These are phyloP conservation scores for Trapa bicornis DNA, from an alignment of 345 rosid species.

Conservation along the genomic window DNA sequence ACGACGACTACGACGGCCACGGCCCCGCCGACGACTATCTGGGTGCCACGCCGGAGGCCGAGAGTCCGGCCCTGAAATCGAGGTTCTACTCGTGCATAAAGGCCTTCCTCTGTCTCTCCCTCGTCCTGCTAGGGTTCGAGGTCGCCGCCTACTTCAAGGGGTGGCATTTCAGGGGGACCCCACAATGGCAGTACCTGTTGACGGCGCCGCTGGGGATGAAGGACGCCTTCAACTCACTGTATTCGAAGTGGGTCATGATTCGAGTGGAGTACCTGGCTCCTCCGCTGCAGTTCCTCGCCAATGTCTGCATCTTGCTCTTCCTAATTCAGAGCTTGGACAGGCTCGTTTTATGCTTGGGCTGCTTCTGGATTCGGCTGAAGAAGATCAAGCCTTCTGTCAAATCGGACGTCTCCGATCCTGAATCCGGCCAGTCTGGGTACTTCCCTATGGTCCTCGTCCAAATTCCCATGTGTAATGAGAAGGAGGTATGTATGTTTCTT, in stretches of 20 bases:
- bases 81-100: conserved; percentile 62
- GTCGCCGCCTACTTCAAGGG: conserved; percentile 66
- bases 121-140: conserved; percentile 56
- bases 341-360: conserved; percentile 72
- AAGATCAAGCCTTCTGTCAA: conserved; percentile 63
- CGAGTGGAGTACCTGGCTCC: conserved; percentile 89
- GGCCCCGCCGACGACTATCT: not conserved
- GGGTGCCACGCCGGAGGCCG: conserved; percentile 4
- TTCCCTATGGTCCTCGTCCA: conserved; percentile 94
- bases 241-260: conserved; percentile 66
- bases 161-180: conserved; percentile 60
- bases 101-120: conserved; percentile 50
- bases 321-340: conserved; percentile 81
- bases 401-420: conserved; percentile 40
- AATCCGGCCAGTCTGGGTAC: conserved; percentile 51
- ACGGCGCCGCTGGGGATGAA: conserved; percentile 34
- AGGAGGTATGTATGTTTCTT: conserved; percentile 39
- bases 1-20: conserved; percentile 9
- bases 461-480: conserved; percentile 97
- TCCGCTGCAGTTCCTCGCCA: conserved; percentile 75
- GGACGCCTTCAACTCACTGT: conserved; percentile 50
- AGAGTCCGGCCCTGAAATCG: conserved; percentile 31
- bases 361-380: conserved; percentile 81
- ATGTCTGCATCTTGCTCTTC: conserved; percentile 71
- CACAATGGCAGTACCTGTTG: conserved; percentile 45